Conservation (phyloP, 352 stramenopile species). For the Pythium phragmiticola region DNA sequence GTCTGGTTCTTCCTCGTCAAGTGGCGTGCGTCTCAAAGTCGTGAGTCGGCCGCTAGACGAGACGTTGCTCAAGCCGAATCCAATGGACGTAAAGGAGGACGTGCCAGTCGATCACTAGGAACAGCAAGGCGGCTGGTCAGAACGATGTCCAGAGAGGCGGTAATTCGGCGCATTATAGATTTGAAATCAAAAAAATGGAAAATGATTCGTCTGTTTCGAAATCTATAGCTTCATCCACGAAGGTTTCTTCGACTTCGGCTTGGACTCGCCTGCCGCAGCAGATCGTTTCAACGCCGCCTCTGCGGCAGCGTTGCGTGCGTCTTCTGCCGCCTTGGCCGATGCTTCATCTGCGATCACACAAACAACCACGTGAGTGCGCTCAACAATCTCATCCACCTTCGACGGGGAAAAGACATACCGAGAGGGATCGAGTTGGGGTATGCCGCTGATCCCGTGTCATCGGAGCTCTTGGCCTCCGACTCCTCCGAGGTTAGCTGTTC, state of each 20-base stretch:
- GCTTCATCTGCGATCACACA: constrained; percentile 10
- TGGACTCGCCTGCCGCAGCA: constrained; percentile 19
- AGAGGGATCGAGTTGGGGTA: constrained; percentile 32
- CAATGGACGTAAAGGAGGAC: background rate
- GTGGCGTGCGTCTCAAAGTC: constrained; percentile 24
- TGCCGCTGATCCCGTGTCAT: background rate
- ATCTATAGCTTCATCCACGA: constrained; percentile 74
- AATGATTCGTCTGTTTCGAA: constrained; percentile 1
- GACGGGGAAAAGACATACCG: constrained; percentile 14
- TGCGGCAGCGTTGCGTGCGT: constrained; percentile 17
- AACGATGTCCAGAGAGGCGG: background rate
- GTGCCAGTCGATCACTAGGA: background rate
- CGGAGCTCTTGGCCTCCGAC: constrained; percentile 17
- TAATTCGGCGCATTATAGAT: constrained; percentile 6
- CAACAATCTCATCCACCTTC: background rate
- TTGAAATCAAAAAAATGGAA: constrained; percentile 25
- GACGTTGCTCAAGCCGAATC: constrained; percentile 8
- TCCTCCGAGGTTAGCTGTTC: constrained; percentile 23
- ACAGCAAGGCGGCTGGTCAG: background rate
- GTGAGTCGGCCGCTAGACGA: constrained; percentile 23
- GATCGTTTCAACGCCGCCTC: constrained; percentile 33
- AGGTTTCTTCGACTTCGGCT: constrained; percentile 59
- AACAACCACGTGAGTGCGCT: background rate
- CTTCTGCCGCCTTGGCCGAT: constrained; percentile 20
- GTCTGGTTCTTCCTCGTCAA: background rate